Percentiles rank a stretch among this genome's conserved stretches.
phyloP scores from a whole-genome alignment of 208 protist genomes.

The Leishmania amazonensis region DNA sequence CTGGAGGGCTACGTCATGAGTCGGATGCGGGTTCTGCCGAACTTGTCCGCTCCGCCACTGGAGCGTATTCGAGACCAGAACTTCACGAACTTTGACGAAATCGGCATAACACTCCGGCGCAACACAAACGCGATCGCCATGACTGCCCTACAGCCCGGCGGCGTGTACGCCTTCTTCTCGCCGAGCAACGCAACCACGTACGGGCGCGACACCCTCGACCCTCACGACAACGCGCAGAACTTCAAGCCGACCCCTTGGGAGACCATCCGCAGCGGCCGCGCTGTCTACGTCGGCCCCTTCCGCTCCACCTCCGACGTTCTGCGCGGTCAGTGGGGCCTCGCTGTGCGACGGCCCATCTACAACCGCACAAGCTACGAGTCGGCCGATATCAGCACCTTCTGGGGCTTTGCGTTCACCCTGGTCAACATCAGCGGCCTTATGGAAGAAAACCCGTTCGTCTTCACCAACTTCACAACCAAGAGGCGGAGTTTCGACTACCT shows the following conservation, averaged over 20 bases:
- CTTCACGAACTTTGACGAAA: conserved; percentile 13
- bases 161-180: background rate
- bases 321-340: conserved; percentile 30
- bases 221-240: background rate
- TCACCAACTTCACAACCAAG: background rate
- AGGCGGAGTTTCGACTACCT: conserved; percentile 1
- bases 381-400: conserved; percentile 41
- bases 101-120: conserved; percentile 20
- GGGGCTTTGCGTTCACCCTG: conserved; percentile 60
- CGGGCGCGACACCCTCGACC: background rate
- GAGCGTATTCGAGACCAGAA: conserved; percentile 28
- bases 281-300: conserved; percentile 18
- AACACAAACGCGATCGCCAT: conserved; percentile 25
- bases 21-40: conserved; percentile 35
- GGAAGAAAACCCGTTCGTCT: background rate
- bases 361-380: conserved; percentile 20
- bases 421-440: conserved; percentile 48
- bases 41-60: conserved; percentile 27
- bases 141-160: background rate
- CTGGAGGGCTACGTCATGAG: conserved; percentile 60
- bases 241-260: background rate
- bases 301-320: background rate
- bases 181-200: background rate
- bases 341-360: conserved; percentile 55
- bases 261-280: conserved; percentile 29